Conservation (phyloP, 495 filamentous ascomycete species). For the Penicillium psychrofluorescens region DNA sequence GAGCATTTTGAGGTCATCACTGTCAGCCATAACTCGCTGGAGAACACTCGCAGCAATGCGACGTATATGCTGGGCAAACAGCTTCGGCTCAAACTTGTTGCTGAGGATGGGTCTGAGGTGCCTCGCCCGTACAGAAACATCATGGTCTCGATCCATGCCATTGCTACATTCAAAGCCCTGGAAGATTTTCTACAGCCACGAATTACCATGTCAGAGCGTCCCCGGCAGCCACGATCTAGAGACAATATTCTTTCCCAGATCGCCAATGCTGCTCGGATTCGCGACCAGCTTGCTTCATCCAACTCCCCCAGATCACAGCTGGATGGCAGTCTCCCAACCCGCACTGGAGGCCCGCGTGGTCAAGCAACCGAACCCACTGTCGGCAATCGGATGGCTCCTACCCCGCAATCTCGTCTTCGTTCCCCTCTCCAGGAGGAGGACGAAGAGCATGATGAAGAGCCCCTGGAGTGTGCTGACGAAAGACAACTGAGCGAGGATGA, state of each 20-base stretch:
- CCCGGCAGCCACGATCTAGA: conserved; percentile 56
- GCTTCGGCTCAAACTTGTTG: conserved; percentile 78
- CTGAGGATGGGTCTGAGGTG: conserved; percentile 85
- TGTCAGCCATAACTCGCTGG: conserved; percentile 86
- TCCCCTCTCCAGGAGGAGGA: conserved; percentile 48
- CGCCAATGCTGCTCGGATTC: conserved; percentile 62
- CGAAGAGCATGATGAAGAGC: conserved; percentile 48
- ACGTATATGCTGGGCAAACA: conserved; percentile 97
- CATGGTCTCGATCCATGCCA: conserved; percentile 97
- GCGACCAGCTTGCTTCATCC: conserved; percentile 31
- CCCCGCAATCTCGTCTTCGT: conserved; percentile 45
- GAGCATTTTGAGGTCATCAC: conserved; percentile 98
- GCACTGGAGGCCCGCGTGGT: conserved; percentile 15
- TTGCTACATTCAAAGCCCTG: conserved; percentile 93
- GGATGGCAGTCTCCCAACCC: conserved; percentile 14
- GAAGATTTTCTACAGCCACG: conserved; percentile 93
- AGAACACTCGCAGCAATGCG: conserved; percentile 85
- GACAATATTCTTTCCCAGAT: conserved; percentile 70
- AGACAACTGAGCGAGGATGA: conserved; percentile 73
- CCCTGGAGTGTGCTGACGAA: conserved; percentile 92
- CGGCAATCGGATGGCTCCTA: conserved; percentile 19
- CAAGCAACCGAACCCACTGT: conserved; percentile 20
- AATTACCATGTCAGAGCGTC: conserved; percentile 77
- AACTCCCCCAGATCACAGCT: conserved; percentile 20
- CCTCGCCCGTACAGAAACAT: conserved; percentile 80